Conservation (phyloP, 108 stramenopile species). For the Thalassiosira profunda region DNA sequence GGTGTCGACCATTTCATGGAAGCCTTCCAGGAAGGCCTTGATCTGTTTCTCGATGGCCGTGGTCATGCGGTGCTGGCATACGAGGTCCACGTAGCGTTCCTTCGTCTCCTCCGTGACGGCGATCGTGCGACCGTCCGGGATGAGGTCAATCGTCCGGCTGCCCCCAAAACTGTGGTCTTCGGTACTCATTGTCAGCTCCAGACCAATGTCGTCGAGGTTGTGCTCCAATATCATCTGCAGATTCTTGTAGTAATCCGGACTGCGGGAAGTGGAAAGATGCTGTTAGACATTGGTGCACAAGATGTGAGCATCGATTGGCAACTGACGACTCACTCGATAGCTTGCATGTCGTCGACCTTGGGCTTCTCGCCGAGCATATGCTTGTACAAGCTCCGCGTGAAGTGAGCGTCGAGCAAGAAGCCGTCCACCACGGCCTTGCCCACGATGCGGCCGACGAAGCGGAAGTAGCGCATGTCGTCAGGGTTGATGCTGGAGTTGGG, state of each 20-base stretch:
- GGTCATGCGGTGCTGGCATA: constrained; percentile 97
- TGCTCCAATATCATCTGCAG: constrained; percentile 93
- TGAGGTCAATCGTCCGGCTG: constrained; percentile 86
- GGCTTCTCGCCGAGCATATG: constrained; percentile 96
- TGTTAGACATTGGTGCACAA: too few relatives aligned
- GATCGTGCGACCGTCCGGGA: constrained; percentile 92
- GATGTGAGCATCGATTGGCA: too few relatives aligned
- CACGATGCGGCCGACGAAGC: constrained; percentile 97
- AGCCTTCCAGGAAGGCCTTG: constrained; percentile 95
- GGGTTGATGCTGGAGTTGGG: constrained; percentile 95
- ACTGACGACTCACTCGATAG: neutral
- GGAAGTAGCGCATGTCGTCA: constrained; percentile 96
- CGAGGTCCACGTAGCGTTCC: constrained; percentile 93
- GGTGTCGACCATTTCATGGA: constrained; percentile 96
- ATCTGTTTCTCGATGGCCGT: constrained; percentile 95
- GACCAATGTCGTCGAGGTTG: constrained; percentile 93
- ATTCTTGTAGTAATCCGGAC: constrained; percentile 98
- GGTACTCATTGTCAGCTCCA: constrained; percentile 93
- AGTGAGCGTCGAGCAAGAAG: constrained; percentile 97
- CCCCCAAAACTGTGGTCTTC: constrained; percentile 91
- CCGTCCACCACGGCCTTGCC: constrained; percentile 99
- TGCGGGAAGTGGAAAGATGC: neutral
- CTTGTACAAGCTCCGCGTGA: constrained; percentile 98
- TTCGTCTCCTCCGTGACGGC: constrained; percentile 96
- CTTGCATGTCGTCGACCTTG: too few relatives aligned